Evolutionary conservation across 2,329 filamentous ascomycete genomes (phyloP).

Genomic region (Neonectria hederae): DNA sequence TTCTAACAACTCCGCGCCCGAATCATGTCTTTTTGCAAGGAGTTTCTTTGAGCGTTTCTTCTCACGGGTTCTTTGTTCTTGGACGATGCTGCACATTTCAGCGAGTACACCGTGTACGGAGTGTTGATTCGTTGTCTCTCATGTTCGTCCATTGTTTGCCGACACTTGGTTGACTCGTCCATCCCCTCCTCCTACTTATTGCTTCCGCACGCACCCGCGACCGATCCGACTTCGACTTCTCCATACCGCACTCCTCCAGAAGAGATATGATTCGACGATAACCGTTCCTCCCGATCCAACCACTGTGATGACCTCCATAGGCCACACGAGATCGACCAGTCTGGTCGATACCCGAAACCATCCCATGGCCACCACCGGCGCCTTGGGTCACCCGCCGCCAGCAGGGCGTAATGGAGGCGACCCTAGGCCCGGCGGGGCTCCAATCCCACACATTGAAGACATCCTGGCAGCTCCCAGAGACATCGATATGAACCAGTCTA

Average conservation of each 20-base stretch:
- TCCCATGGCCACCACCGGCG: constrained; percentile 46
- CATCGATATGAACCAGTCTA: constrained; percentile 59
- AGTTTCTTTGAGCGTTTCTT: constrained; percentile 24
- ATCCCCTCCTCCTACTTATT: constrained; percentile 4
- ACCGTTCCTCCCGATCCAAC: constrained; percentile 12
- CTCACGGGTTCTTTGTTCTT: constrained; percentile 15
- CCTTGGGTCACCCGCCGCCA: constrained; percentile 43
- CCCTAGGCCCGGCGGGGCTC: constrained; percentile 41
- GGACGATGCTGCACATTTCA: constrained; percentile 30
- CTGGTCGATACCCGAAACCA: constrained; percentile 40
- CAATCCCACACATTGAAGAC: constrained; percentile 64
- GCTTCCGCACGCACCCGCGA: background rate
- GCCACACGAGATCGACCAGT: constrained; percentile 40
- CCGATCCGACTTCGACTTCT: constrained; percentile 9
- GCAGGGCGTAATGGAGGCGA: constrained; percentile 42
- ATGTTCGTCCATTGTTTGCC: constrained; percentile 4
- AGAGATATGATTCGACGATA: constrained; percentile 28
- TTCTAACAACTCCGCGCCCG: constrained; percentile 23
- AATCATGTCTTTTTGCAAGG: constrained; percentile 23
- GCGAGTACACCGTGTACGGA: constrained; percentile 20
- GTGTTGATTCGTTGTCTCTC: constrained; percentile 31
- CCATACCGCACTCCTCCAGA: background rate
- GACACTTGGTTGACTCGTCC: constrained; percentile 3
- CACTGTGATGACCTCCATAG: constrained; percentile 39
- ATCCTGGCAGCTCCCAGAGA: constrained; percentile 57